Evolutionary conservation across 371 early-diverging fungal genomes (phyloP), one percentile per base, ranked within the genome.

Genomic region (Encephalitozoon romaleae): DNA sequence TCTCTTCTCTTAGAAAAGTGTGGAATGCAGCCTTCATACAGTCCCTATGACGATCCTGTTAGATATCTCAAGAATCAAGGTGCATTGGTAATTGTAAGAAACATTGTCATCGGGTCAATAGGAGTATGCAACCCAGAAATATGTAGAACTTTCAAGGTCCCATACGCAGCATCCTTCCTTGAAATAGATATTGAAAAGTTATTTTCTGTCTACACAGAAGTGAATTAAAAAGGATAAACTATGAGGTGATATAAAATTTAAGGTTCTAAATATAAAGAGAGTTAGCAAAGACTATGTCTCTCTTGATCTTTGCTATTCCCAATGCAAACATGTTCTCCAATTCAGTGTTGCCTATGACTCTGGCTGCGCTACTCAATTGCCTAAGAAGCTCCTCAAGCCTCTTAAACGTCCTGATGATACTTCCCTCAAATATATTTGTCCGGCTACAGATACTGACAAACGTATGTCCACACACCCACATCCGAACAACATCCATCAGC

Each of bases 201-300:
- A 1, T 77, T 70, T 76, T 32, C 18, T 5, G 23, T 45, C 6
- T 53, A 49, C 26, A 72, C 11, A 9, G 70, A 47, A 23, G 55
- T 26, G 28, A 73, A 25, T 39, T 42, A 54, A 47, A 63, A 5
- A 18, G 39, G 15, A 39, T 63, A 55, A 21, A 39, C 11, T 26
- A 51, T 45, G 6, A 26, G 26, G 26, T 9, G 18, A 6, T 34
- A 34, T 25, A 28, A 26, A 67, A 51, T 21, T 69, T 69, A 1
- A 32, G 38, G 38, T 41, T 39, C 26, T 54, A 54, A 76, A 95
- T 86, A 80, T 95, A 98, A 76, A 98, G 88, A 18, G 93, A 93
- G 28, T 91, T 91, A 9, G 96, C 94, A 88, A 98, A 99, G 42
- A 98, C 92, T 85, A 98, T 97, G 79, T 96, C 98, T 82, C 99